A percentile compares a stretch with the other conserved stretches of the same genome.
phyloP scores from a whole-genome alignment of 495 filamentous ascomycete genomes.

The Hypoxylon lenormandii region DNA sequence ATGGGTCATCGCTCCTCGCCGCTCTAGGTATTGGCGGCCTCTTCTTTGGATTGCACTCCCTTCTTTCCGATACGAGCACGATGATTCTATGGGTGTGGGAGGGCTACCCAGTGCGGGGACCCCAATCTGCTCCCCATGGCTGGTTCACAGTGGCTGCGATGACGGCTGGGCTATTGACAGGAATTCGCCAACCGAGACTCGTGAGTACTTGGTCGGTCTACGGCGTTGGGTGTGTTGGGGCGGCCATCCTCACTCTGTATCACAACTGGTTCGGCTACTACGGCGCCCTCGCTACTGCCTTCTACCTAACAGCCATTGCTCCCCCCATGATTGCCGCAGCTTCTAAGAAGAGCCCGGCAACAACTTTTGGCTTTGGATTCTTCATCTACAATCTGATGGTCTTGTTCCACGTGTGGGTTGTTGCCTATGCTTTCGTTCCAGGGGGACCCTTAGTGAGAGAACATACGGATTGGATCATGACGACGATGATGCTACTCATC shows the following conservation, averaged over 20 bases:
- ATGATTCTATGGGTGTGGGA: conserved; percentile 99
- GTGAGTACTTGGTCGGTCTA: conserved; percentile 83
- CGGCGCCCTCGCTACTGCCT: conserved; percentile 78
- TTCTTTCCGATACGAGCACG: conserved; percentile 96
- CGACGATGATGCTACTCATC: conserved; percentile 82
- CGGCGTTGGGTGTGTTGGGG: conserved; percentile 80
- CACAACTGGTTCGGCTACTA: conserved; percentile 91
- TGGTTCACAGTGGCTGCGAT: conserved; percentile 85
- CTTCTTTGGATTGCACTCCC: conserved; percentile 90
- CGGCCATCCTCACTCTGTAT: conserved; percentile 81
- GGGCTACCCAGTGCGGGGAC: conserved; percentile 90
- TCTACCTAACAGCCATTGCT: conserved; percentile 84
- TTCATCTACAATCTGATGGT: conserved; percentile 90
- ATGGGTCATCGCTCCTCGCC: conserved; percentile 78
- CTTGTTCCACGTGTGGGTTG: conserved; percentile 96
- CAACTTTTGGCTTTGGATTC: conserved; percentile 87
- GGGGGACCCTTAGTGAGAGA: conserved; percentile 93
- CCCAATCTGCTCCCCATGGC: conserved; percentile 88
- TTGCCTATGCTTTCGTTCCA: conserved; percentile 99
- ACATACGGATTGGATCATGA: conserved; percentile 95
- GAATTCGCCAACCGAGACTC: conserved; percentile 76
- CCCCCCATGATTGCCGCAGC: conserved; percentile 80
- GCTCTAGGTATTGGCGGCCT: conserved; percentile 83
- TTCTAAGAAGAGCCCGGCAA: conserved; percentile 77
- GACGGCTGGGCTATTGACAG: conserved; percentile 82